phyloP scores from a whole-genome alignment of 2,329 filamentous ascomycete genomes.

The Colletotrichum sp. region DNA sequence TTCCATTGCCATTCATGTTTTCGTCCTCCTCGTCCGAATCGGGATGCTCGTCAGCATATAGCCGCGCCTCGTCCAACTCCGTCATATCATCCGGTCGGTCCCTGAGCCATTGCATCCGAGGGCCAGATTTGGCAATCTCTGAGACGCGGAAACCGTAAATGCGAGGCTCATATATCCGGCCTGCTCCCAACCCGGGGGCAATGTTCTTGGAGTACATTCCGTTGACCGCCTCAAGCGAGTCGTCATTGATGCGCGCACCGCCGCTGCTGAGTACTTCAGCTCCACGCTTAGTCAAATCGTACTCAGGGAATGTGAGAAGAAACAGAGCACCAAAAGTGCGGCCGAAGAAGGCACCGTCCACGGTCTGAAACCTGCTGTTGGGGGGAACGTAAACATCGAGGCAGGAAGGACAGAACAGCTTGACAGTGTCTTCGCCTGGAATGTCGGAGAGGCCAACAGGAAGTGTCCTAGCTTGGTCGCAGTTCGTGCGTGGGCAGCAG shows the following conservation, averaged over 20 bases:
- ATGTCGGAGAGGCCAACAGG: slow-evolving; percentile 95
- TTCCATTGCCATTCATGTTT: slow-evolving; percentile 47
- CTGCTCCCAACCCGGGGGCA: slow-evolving; percentile 81
- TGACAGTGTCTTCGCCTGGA: slow-evolving; percentile 95
- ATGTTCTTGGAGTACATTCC: slow-evolving; percentile 88
- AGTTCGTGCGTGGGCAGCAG: slow-evolving; percentile 91
- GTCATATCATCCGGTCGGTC: slow-evolving; percentile 80
- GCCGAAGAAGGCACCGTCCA: slow-evolving; percentile 97
- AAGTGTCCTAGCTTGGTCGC: slow-evolving; percentile 86
- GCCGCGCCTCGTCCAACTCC: slow-evolving; percentile 81
- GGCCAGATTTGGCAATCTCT: slow-evolving; percentile 86
- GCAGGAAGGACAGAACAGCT: slow-evolving; percentile 96
- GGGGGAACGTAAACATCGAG: slow-evolving; percentile 97
- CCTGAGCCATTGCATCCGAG: slow-evolving; percentile 96
- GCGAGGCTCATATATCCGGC: slow-evolving; percentile 89
- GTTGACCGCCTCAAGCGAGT: slow-evolving; percentile 69
- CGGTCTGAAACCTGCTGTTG: slow-evolving; percentile 95
- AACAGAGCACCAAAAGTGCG: slow-evolving; percentile 97
- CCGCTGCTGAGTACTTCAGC: slow-evolving; percentile 57
- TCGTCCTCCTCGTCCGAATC: slow-evolving; percentile 66
- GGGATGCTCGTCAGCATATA: slow-evolving; percentile 56
- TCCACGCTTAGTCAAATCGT: slow-evolving; percentile 81
- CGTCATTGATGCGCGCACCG: slow-evolving; percentile 40
- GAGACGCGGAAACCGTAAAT: slow-evolving; percentile 98
- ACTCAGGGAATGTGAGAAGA: slow-evolving; percentile 97